phyloP scores from a whole-genome alignment of 2,329 filamentous ascomycete genomes.

The Cladosporium sphaerospermum region DNA sequence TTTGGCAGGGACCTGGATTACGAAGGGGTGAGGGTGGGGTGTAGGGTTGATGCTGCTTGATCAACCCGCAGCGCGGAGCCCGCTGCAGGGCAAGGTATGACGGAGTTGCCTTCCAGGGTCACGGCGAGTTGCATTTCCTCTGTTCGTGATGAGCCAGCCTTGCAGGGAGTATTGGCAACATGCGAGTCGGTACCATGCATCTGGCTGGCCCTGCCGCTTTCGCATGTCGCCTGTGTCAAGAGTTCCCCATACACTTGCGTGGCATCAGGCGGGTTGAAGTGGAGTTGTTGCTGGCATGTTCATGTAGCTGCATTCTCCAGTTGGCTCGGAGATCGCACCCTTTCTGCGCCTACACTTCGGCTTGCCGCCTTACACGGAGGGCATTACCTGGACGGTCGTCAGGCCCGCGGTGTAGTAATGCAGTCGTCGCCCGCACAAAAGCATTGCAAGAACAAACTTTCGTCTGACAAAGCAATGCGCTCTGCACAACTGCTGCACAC shows the following conservation, averaged over 20 bases:
- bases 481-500: too few species aligned
- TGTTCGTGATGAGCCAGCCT: too few species aligned
- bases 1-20: not conserved
- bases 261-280: too few species aligned
- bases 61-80: slow-evolving; percentile 2
- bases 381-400: not conserved
- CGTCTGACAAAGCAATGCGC: too few species aligned
- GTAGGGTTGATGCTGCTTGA: not conserved
- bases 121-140: too few species aligned
- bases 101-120: not conserved
- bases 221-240: not conserved
- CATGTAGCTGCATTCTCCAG: too few species aligned
- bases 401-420: not conserved
- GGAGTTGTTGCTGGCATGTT: too few species aligned
- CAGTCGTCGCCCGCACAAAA: too few species aligned
- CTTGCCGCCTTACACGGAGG: not conserved
- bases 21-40: not conserved
- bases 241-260: not conserved
- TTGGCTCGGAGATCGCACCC: not conserved
- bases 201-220: too few species aligned
- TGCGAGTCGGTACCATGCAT: too few species aligned
- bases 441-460: too few species aligned
- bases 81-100: slow-evolving; percentile 1
- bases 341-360: not conserved
- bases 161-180: too few species aligned